These are phyloP conservation scores for Mycena leptocephala DNA, from an alignment of 768 basidiomycete species.

Conservation along the genomic window DNA sequence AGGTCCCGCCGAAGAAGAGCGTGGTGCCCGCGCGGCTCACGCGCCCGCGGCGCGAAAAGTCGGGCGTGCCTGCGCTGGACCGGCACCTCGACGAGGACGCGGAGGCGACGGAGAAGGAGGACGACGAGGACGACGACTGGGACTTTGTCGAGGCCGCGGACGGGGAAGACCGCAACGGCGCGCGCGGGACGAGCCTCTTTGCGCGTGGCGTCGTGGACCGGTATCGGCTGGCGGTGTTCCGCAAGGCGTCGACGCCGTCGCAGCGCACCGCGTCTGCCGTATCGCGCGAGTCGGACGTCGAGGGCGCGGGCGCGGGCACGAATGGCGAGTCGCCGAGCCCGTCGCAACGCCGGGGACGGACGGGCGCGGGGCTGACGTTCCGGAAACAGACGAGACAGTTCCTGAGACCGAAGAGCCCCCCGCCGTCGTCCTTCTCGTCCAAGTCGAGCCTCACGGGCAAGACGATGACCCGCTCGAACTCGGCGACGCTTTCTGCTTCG, in stretches of 20 bases:
- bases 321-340: slow-evolving; percentile 65
- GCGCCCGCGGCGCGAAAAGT: slow-evolving; percentile 81
- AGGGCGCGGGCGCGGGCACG: slow-evolving; percentile 53
- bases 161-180: slow-evolving; percentile 88
- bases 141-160: slow-evolving; percentile 89
- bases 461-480: slow-evolving; percentile 59
- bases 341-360: slow-evolving; percentile 77
- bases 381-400: slow-evolving; percentile 83
- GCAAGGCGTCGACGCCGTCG: slow-evolving; percentile 82
- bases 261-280: slow-evolving; percentile 72
- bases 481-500: slow-evolving; percentile 63
- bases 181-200: slow-evolving; percentile 86
- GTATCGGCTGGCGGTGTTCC: slow-evolving; percentile 89
- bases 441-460: slow-evolving; percentile 56
- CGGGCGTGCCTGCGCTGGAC: slow-evolving; percentile 87
- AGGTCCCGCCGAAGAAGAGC: slow-evolving; percentile 39
- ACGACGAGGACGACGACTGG: slow-evolving; percentile 90
- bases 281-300: slow-evolving; percentile 63
- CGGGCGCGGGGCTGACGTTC: slow-evolving; percentile 75
- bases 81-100: slow-evolving; percentile 77
- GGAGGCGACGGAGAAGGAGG: slow-evolving; percentile 60
- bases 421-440: slow-evolving; percentile 57
- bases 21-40: slow-evolving; percentile 39
- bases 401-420: slow-evolving; percentile 71
- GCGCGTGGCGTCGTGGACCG: slow-evolving; percentile 94